Conservation (phyloP, 2,329 filamentous ascomycete species). For the Monosporascus ibericus region DNA sequence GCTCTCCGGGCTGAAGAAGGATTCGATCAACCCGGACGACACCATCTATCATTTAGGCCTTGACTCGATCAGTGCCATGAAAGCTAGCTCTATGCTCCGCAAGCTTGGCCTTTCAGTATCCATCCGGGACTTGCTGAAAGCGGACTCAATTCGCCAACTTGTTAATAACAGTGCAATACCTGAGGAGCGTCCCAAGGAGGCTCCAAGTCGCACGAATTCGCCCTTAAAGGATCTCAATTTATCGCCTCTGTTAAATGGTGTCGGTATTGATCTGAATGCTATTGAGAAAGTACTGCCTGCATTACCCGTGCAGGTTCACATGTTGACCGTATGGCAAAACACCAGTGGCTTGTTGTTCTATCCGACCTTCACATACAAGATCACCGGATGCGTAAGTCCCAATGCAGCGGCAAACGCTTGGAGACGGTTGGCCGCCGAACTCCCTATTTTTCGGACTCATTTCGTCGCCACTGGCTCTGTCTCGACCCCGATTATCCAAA, state of each 20-base stretch:
- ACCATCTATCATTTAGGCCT: constrained; percentile 80
- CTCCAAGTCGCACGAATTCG: constrained; percentile 4
- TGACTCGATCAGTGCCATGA: constrained; percentile 89
- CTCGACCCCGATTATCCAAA: constrained; percentile 55
- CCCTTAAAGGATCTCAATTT: constrained; percentile 33
- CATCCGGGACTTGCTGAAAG: constrained; percentile 66
- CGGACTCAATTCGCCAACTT: constrained; percentile 61
- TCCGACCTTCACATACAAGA: constrained; percentile 60
- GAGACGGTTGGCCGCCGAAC: constrained; percentile 46
- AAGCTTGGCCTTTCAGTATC: constrained; percentile 55
- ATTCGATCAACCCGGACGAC: constrained; percentile 52
- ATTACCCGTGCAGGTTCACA: constrained; percentile 72
- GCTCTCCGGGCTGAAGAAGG: constrained; percentile 54
- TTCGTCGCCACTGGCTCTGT: constrained; percentile 48
- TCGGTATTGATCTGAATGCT: constrained; percentile 35
- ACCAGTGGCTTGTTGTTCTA: constrained; percentile 64
- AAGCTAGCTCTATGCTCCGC: constrained; percentile 65
- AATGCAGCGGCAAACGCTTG: constrained; percentile 52
- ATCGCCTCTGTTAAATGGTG: constrained; percentile 28
- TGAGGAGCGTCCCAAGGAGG: background rate
- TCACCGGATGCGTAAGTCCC: constrained; percentile 34
- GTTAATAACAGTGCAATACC: constrained; percentile 23
- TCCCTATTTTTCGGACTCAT: constrained; percentile 62
- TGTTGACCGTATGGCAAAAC: constrained; percentile 71
- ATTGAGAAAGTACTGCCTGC: constrained; percentile 60